Evolutionary conservation across 2,329 filamentous ascomycete genomes (phyloP).

Genomic region (Akanthomyces lecanii): DNA sequence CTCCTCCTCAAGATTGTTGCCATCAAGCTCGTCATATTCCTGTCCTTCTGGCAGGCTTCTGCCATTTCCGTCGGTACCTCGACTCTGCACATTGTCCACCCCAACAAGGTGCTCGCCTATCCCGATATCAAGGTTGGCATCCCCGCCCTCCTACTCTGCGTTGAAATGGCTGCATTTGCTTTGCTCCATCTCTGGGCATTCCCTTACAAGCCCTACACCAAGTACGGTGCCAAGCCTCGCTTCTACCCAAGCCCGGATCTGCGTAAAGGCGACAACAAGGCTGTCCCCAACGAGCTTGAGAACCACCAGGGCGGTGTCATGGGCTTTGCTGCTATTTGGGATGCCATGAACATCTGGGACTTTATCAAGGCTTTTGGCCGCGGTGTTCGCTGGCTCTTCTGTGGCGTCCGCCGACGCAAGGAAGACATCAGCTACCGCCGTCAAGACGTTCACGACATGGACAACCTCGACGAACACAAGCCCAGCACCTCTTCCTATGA

Average conservation of each 20-base stretch:
- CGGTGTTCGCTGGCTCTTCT: constrained; percentile 75
- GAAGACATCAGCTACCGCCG: constrained; percentile 48
- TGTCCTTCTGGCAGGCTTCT: constrained; percentile 78
- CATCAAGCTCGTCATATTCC: constrained; percentile 88
- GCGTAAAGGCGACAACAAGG: constrained; percentile 33
- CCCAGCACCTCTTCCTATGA: constrained; percentile 23
- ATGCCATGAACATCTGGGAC: constrained; percentile 79
- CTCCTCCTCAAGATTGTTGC: constrained; percentile 78
- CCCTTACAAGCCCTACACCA: constrained; percentile 66
- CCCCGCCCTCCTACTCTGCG: constrained; percentile 69
- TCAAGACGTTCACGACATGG: constrained; percentile 34
- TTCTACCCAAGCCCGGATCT: constrained; percentile 45
- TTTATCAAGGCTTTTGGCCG: constrained; percentile 74
- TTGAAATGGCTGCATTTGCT: constrained; percentile 81
- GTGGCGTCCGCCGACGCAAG: constrained; percentile 61
- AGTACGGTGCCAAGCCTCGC: constrained; percentile 35
- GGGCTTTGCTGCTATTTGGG: constrained; percentile 60
- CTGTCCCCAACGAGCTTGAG: constrained; percentile 40
- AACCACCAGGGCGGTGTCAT: constrained; percentile 60
- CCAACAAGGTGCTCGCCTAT: constrained; percentile 59
- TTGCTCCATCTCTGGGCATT: constrained; percentile 80
- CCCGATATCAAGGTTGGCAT: constrained; percentile 79
- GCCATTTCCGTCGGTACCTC: constrained; percentile 51
- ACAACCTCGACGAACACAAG: constrained; percentile 33
- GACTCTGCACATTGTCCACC: constrained; percentile 56